phyloP scores from a whole-genome alignment of 1,284 basidiomycete genomes.

The Marasmius oreades region DNA sequence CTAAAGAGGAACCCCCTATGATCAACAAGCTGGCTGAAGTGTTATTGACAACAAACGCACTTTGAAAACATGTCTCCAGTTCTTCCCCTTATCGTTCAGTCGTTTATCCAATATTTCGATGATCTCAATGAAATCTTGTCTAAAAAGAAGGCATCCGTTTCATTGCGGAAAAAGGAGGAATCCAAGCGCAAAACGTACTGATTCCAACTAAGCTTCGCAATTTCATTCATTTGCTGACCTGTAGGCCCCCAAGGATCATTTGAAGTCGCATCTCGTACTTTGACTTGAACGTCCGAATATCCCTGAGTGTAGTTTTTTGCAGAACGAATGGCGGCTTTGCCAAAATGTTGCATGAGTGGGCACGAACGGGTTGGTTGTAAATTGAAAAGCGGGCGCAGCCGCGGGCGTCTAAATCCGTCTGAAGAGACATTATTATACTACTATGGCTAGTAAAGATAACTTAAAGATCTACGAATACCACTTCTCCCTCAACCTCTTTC shows the following conservation, averaged over 20 bases:
- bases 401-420: too few species aligned
- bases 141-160: conserved; percentile 28
- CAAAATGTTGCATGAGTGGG: conserved; percentile 61
- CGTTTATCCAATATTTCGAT: conserved; percentile 99
- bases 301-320: conserved; percentile 96
- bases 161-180: conserved; percentile 7
- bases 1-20: conserved; percentile 37
- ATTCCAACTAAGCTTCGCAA: conserved; percentile 96
- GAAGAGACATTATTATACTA: too few species aligned
- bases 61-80: conserved; percentile 99
- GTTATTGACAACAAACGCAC: conserved; percentile 45
- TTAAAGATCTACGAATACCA: conserved; percentile 55
- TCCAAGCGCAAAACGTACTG: conserved; percentile 60
- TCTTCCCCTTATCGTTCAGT: conserved; percentile 99
- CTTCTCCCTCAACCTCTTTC: conserved; percentile 59
- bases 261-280: conserved; percentile 97
- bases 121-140: conserved; percentile 97
- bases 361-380: too few species aligned
- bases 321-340: conserved; percentile 78
- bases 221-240: conserved; percentile 98
- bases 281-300: conserved; percentile 91
- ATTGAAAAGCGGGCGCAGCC: too few species aligned
- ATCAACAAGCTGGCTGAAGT: not conserved
- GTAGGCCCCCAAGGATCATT: conserved; percentile 99
- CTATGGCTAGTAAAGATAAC: not conserved